Conservation (phyloP, 192 early-diverging fungal genomes). For the Backusella mclennaniae region DNA sequence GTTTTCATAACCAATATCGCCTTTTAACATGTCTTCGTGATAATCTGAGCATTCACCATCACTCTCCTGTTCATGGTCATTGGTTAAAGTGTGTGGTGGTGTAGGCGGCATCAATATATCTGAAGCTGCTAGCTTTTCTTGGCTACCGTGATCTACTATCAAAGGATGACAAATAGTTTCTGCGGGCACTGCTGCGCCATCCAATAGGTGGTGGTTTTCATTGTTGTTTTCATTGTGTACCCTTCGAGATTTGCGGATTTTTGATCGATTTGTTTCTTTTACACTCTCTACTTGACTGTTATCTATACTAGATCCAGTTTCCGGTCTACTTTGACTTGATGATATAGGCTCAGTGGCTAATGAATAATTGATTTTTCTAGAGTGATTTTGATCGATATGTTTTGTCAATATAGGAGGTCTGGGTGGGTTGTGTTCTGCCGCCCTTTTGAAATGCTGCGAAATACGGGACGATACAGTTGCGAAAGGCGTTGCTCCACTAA, state of each 20-base stretch:
- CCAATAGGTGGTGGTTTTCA: not conserved
- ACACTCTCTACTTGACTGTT: not conserved
- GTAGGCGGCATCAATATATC: not conserved
- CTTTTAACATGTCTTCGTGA: constrained; percentile 59
- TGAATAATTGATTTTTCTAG: constrained; percentile 75
- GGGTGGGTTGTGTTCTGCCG: constrained; percentile 72
- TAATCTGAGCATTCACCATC: constrained; percentile 53
- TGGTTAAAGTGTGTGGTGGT: not conserved
- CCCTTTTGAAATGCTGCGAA: constrained; percentile 86
- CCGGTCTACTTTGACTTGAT: not conserved
- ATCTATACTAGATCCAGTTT: not conserved
- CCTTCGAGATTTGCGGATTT: not conserved
- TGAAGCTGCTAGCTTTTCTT: not conserved
- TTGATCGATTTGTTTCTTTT: not conserved
- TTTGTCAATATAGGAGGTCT: constrained; percentile 70
- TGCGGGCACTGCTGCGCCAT: not conserved
- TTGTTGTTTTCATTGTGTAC: not conserved
- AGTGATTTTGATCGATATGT: constrained; percentile 64
- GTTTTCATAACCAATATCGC: constrained; percentile 32
- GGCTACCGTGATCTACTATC: not conserved
- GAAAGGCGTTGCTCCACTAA: constrained; percentile 78
- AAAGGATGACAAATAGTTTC: not conserved
- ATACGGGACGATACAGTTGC: constrained; percentile 89
- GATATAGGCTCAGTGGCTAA: constrained; percentile 43
- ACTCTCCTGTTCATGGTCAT: constrained; percentile 11